Base-by-base conservation (phyloP, 306 rosid genomes). In the Neltuma alba region DNA sequence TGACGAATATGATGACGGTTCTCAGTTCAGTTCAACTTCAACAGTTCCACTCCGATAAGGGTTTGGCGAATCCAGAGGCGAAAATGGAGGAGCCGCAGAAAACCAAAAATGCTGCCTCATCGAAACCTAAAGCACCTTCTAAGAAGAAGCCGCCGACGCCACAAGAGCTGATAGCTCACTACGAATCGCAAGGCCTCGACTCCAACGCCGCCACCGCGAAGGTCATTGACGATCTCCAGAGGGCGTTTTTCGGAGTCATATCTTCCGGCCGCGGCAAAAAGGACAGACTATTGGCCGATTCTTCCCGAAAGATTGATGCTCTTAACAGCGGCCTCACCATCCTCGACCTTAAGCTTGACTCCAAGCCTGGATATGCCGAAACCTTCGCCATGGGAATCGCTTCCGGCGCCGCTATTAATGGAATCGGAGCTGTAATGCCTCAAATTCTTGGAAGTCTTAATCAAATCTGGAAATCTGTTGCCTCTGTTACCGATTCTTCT, bases 181-280 rank as follows among this genome's bases (percentile, higher is more conserved):
- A 92, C 50, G 94, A 91, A 63, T 91, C 97, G 11, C 91, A 91
- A 70, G 97, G 98, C 4, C 83, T 91, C 31, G 93, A 84, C 41
- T 60, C 89, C 12, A 80, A 82, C 0, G 89, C 89, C 21, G 99
- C 98, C 20, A 89, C 97, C 5, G 31, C 85, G n/a, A 95, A 89
- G 87, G 98, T 92, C 4, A 92, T 95, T 2, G 98, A 92, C 21
- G 99, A 95, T 86, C 92, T 95, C 18, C 98, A 95, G 78, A 80
- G 75, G 9, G 93, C 99, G 2, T 84, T 95, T 23, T 88, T 89
- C 55, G 79, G 89, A 48, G 87, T 93, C 12, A 87, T 91, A 65
- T 81, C 97, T 36, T 91, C 99, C 10, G 87, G 92, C 5, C 88
- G 87, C 73, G 97, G 90, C 57, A 91, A 74, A 74, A 88, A 89